Evolutionary conservation across 495 filamentous ascomycete genomes (phyloP).

Genomic region (Daldinia vernicosa): DNA sequence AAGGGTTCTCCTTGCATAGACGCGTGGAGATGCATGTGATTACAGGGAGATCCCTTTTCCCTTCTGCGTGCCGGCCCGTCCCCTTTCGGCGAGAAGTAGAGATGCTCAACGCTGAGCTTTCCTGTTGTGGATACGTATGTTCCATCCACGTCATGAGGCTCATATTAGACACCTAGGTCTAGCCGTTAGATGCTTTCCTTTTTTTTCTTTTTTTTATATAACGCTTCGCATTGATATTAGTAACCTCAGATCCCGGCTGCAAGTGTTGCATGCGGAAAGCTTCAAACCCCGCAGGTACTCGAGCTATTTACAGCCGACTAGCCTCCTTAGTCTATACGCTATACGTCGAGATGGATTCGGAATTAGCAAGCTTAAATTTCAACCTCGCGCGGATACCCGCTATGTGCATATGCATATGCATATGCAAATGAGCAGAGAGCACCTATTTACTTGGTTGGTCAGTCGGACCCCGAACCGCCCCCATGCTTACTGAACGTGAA

Average conservation of each 20-base stretch:
- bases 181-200: background rate
- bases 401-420: slow-evolving; percentile 19
- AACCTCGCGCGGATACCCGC: background rate
- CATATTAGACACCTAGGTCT: slow-evolving; percentile 7
- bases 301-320: slow-evolving; percentile 3
- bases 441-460: slow-evolving; percentile 19
- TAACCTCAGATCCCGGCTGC: background rate
- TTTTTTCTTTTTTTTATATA: slow-evolving; percentile 9
- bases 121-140: slow-evolving; percentile 13
- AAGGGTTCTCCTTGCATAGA: slow-evolving; percentile 23
- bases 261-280: slow-evolving; percentile 1
- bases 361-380: background rate
- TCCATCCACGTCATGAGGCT: slow-evolving; percentile 35
- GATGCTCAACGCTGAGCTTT: slow-evolving; percentile 16
- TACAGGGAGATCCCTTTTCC: slow-evolving; percentile 33
- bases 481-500: slow-evolving; percentile 19
- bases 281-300: background rate
- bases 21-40: slow-evolving; percentile 6
- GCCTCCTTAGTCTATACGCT: slow-evolving; percentile 13
- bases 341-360: background rate
- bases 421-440: slow-evolving; percentile 11
- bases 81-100: slow-evolving; percentile 23
- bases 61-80: slow-evolving; percentile 25
- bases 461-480: slow-evolving; percentile 6
- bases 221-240: background rate